Conservation (phyloP, 2,329 filamentous ascomycete genomes). For the Neonectria neomacrospora region DNA sequence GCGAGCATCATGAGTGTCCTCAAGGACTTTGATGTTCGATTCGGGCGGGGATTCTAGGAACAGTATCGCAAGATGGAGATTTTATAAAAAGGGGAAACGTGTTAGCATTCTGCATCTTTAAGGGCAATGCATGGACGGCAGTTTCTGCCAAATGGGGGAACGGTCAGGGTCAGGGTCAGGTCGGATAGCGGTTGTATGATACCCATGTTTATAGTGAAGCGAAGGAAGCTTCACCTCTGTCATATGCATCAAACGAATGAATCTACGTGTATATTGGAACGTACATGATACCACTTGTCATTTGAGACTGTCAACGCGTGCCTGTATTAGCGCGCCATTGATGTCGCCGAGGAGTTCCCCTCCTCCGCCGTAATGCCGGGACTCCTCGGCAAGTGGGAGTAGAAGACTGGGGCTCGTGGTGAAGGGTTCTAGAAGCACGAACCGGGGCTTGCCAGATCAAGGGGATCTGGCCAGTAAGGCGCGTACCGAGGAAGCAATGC, state of each 20-base stretch:
- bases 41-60: slow-evolving; percentile 60
- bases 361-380: slow-evolving; percentile 9
- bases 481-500: slow-evolving; percentile 12
- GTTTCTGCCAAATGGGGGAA: slow-evolving; percentile 35
- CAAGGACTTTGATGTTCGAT: slow-evolving; percentile 82
- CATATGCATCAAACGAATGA: slow-evolving; percentile 42
- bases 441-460: slow-evolving; percentile 30
- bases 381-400: slow-evolving; percentile 8
- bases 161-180: slow-evolving; percentile 37
- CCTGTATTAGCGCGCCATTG: slow-evolving; percentile 21
- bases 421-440: slow-evolving; percentile 34
- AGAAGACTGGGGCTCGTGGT: slow-evolving; percentile 6
- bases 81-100: slow-evolving; percentile 31
- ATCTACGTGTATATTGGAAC: slow-evolving; percentile 40
- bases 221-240: slow-evolving; percentile 34
- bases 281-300: slow-evolving; percentile 8
- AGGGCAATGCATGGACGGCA: slow-evolving; percentile 19
- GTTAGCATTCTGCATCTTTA: slow-evolving; percentile 23
- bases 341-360: slow-evolving; percentile 8
- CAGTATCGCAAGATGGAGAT: slow-evolving; percentile 15
- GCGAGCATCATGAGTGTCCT: slow-evolving; percentile 88
- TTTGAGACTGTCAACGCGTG: slow-evolving; percentile 14
- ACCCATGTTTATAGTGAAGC: slow-evolving; percentile 43
- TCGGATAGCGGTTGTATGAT: slow-evolving; percentile 46
- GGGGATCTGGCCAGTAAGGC: slow-evolving; percentile 29